phyloP scores from a whole-genome alignment of 768 basidiomycete genomes.

The Termitomyces sp. region DNA sequence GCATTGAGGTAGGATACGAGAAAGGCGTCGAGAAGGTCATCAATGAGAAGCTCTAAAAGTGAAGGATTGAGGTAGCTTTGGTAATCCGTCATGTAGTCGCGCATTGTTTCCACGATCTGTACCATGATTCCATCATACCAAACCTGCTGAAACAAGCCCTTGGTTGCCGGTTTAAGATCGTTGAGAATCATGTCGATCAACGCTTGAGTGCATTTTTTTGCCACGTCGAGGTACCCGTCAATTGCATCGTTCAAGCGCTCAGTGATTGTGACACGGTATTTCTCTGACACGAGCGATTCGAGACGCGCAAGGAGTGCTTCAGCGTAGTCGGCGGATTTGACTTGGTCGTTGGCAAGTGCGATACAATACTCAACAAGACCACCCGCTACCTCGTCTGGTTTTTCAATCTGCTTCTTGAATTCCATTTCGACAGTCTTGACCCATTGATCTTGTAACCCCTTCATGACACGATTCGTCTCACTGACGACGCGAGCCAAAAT shows the following conservation, averaged over 20 bases:
- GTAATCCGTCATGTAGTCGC: constrained; percentile 96
- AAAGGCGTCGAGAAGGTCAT: constrained; percentile 90
- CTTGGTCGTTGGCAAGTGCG: constrained; percentile 95
- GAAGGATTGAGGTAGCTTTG: constrained; percentile 88
- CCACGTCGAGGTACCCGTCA: constrained; percentile 97
- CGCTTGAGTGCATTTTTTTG: constrained; percentile 94
- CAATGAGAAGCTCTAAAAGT: constrained; percentile 86
- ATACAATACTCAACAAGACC: constrained; percentile 96
- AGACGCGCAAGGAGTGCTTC: constrained; percentile 83
- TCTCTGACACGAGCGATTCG: constrained; percentile 89
- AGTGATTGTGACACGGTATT: constrained; percentile 80
- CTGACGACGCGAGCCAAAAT: constrained; percentile 89
- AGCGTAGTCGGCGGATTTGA: constrained; percentile 92
- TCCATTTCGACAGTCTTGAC: constrained; percentile 77
- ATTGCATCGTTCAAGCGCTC: constrained; percentile 93
- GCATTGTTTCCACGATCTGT: constrained; percentile 92
- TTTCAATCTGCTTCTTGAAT: constrained; percentile 82
- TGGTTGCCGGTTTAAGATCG: constrained; percentile 86
- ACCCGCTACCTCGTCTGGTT: constrained; percentile 81
- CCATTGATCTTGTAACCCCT: constrained; percentile 86
- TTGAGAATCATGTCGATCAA: constrained; percentile 95
- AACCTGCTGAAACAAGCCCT: constrained; percentile 71
- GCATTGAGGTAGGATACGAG: constrained; percentile 88
- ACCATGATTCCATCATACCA: constrained; percentile 92
- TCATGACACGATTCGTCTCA: constrained; percentile 89